These are phyloP conservation scores for Lentinula raphanica DNA, from an alignment of 768 basidiomycete species.

Conservation along the genomic window DNA sequence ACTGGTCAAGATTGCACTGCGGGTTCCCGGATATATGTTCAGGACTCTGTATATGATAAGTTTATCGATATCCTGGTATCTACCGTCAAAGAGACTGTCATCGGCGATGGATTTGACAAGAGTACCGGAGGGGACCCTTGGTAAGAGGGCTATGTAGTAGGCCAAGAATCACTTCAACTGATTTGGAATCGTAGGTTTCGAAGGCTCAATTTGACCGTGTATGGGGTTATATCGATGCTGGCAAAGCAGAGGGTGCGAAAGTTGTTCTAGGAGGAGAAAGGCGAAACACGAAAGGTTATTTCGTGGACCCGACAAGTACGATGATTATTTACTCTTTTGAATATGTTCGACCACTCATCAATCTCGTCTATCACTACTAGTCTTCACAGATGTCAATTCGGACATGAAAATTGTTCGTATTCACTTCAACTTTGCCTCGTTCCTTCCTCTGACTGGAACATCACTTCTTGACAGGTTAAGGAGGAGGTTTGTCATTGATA, in stretches of 20 bases:
- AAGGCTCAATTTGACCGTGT: constrained; percentile 83
- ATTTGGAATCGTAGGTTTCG: constrained; percentile 51
- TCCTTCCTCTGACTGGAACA: not conserved
- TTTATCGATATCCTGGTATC: constrained; percentile 63
- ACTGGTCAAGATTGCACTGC: constrained; percentile 94
- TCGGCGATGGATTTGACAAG: constrained; percentile 81
- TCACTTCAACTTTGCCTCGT: not conserved
- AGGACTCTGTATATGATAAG: constrained; percentile 82
- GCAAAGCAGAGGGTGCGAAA: constrained; percentile 80
- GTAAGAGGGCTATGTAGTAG: constrained; percentile 31
- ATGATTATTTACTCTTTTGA: not conserved
- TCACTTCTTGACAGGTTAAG: constrained; percentile 38
- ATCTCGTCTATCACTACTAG: constrained; percentile 28
- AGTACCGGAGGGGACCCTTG: constrained; percentile 76
- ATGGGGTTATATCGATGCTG: constrained; percentile 83
- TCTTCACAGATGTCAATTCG: constrained; percentile 74
- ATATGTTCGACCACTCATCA: constrained; percentile 6
- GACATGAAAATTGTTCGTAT: constrained; percentile 80
- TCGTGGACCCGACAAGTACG: constrained; percentile 85
- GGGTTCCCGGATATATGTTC: constrained; percentile 85
- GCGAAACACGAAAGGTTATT: constrained; percentile 75
- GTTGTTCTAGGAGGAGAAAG: constrained; percentile 76
- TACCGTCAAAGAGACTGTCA: constrained; percentile 62
- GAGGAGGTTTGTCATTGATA: constrained; percentile 53
- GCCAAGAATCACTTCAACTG: not conserved